These are phyloP conservation scores for Physcomitrellopsis africana DNA, from an alignment of 225 moss, liverwort and hornwort genomes.

Conservation along the genomic window DNA sequence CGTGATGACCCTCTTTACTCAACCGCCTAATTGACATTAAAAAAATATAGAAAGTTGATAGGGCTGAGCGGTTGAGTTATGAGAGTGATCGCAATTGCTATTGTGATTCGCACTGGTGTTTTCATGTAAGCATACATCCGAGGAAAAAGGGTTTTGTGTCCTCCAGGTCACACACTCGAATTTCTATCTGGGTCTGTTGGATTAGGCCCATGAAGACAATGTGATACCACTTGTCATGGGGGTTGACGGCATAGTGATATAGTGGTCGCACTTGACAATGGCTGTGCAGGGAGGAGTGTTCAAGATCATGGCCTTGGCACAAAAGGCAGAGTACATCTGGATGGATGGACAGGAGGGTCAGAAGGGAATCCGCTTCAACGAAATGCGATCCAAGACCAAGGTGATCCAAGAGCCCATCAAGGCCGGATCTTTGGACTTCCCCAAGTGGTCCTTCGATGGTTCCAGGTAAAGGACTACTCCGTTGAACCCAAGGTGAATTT, in stretches of 20 bases:
- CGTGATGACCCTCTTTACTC: constrained; percentile 22
- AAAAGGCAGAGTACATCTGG: constrained; percentile 97
- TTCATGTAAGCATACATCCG: too few relatives aligned
- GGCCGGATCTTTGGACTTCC: constrained; percentile 75
- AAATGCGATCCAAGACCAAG: constrained; percentile 96
- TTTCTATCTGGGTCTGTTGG: too few relatives aligned
- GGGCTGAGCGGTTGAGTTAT: constrained; percentile 26
- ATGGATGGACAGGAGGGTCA: constrained; percentile 91
- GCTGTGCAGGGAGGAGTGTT: constrained; percentile 45
- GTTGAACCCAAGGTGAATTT: too few relatives aligned
- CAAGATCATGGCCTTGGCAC: constrained; percentile 62
- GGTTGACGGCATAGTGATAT: too few relatives aligned
- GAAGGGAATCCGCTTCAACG: constrained; percentile 93
- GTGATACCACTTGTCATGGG: too few relatives aligned
- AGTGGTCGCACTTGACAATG: not conserved
- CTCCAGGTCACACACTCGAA: too few relatives aligned
- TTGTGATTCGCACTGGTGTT: too few relatives aligned
- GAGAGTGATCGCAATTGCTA: too few relatives aligned
- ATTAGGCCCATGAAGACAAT: too few relatives aligned
- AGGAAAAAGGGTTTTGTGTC: too few relatives aligned
- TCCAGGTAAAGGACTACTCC: constrained; percentile 53
- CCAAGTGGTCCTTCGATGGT: constrained; percentile 94
- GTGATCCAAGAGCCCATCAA: constrained; percentile 65
- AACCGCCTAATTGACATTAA: constrained; percentile 26
- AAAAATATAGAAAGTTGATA: constrained; percentile 37